These are phyloP conservation scores for Malassezia equina DNA, from an alignment of 1,284 basidiomycete species.

Conservation along the genomic window DNA sequence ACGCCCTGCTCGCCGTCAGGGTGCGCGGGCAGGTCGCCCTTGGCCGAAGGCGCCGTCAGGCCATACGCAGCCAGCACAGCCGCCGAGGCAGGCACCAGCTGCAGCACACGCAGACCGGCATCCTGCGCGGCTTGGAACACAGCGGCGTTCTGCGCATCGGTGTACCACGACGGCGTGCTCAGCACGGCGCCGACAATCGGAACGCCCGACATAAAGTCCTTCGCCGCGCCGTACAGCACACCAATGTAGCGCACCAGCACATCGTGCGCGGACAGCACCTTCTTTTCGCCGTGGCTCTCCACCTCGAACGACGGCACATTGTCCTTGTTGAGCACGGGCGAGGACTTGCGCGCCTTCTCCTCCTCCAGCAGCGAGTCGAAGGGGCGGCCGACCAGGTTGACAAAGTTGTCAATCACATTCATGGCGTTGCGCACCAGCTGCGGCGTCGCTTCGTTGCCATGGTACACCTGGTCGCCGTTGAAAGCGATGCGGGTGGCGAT, in stretches of 20 bases:
- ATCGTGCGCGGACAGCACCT: conserved; percentile 67
- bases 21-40: conserved; percentile 34
- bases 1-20: conserved; percentile 45
- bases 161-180: conserved; percentile 68
- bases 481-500: conserved; percentile 91
- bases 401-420: conserved; percentile 89
- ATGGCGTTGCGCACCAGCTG: conserved; percentile 89
- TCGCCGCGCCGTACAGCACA: conserved; percentile 74
- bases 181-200: conserved; percentile 73
- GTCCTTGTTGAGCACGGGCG: conserved; percentile 65
- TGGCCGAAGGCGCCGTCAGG: conserved; percentile 52
- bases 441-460: conserved; percentile 86
- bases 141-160: conserved; percentile 60
- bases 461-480: conserved; percentile 61
- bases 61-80: conserved; percentile 59
- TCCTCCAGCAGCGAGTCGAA: conserved; percentile 64
- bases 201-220: conserved; percentile 77
- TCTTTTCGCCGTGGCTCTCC: conserved; percentile 63
- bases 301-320: conserved; percentile 58
- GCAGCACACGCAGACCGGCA: conserved; percentile 66
- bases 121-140: conserved; percentile 65
- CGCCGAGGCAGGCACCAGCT: conserved; percentile 66
- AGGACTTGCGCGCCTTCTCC: conserved; percentile 64
- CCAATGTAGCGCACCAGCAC: conserved; percentile 75
- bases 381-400: conserved; percentile 83